These are phyloP conservation scores for Candida taoyuanica DNA, from an alignment of 805 yeast species.

Conservation along the genomic window DNA sequence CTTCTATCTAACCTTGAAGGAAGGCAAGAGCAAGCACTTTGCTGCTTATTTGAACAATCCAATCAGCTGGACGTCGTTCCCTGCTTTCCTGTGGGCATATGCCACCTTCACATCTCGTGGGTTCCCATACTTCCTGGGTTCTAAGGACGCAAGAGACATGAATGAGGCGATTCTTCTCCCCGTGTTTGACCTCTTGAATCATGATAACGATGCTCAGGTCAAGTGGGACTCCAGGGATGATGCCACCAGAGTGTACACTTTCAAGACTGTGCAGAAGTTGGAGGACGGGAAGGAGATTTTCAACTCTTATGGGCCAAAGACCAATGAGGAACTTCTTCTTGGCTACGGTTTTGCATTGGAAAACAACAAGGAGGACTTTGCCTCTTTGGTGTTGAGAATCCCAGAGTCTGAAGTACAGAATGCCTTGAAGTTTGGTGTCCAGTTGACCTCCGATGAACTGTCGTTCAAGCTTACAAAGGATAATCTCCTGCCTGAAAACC, in stretches of 20 bases:
- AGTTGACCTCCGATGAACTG: constrained; percentile 37
- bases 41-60: constrained; percentile 26
- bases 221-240: constrained; percentile 46
- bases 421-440: constrained; percentile 34
- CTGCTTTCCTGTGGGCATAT: constrained; percentile 72
- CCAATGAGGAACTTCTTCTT: constrained; percentile 75
- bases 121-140: constrained; percentile 64
- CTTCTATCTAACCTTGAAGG: constrained; percentile 26
- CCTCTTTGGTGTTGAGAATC: constrained; percentile 58
- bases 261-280: constrained; percentile 34
- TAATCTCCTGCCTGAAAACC: constrained; percentile 37
- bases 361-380: constrained; percentile 51
- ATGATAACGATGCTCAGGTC: constrained; percentile 54
- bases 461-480: constrained; percentile 35
- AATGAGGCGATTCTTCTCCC: constrained; percentile 70
- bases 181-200: constrained; percentile 74
- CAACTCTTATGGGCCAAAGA: constrained; percentile 85
- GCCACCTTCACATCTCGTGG: constrained; percentile 71
- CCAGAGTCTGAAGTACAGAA: constrained; percentile 27
- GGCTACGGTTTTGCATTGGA: constrained; percentile 76
- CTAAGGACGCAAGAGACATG: constrained; percentile 32
- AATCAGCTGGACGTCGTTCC: constrained; percentile 56
- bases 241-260: constrained; percentile 31
- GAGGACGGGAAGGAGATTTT: constrained; percentile 46
- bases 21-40: constrained; percentile 23